A percentile compares a stretch with the other conserved stretches of the same genome.
These are phyloP conservation scores for Glycine soja DNA, from an alignment of 306 rosid species.

Conservation along the genomic window DNA sequence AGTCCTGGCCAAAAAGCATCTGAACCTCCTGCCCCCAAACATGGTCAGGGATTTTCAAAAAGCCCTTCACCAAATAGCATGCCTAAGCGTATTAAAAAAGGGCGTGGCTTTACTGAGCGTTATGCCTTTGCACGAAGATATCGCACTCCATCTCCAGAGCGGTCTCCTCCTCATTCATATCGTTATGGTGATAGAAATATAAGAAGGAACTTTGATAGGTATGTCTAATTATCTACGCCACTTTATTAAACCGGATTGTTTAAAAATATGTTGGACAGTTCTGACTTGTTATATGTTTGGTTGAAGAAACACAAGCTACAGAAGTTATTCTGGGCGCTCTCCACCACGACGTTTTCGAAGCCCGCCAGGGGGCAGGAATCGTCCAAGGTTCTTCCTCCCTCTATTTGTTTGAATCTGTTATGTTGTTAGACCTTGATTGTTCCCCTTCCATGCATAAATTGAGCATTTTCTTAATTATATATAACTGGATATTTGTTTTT, in stretches of 20 bases:
- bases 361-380: constrained; percentile 76
- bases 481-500: not conserved
- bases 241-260: constrained; percentile 28
- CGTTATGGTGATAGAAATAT: constrained; percentile 67
- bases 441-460: constrained; percentile 1
- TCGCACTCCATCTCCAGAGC: constrained; percentile 93
- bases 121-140: constrained; percentile 88
- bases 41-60: constrained; percentile 60
- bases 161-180: constrained; percentile 58
- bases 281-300: constrained; percentile 45
- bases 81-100: constrained; percentile 89
- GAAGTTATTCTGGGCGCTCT: constrained; percentile 67
- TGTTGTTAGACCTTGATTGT: constrained; percentile 3
- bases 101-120: constrained; percentile 96
- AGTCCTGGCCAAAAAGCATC: constrained; percentile 58
- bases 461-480: constrained; percentile 28
- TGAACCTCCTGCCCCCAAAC: constrained; percentile 62
- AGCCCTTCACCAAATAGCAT: constrained; percentile 84
- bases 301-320: constrained; percentile 74
- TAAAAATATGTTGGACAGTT: constrained; percentile 15
- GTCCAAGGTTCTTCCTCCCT: constrained; percentile 70
- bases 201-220: constrained; percentile 80
- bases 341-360: constrained; percentile 72
- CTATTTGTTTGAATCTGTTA: constrained; percentile 20
- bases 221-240: constrained; percentile 32